Base-by-base conservation (phyloP, 208 protist species). In the Naegleria lovaniensis region DNA sequence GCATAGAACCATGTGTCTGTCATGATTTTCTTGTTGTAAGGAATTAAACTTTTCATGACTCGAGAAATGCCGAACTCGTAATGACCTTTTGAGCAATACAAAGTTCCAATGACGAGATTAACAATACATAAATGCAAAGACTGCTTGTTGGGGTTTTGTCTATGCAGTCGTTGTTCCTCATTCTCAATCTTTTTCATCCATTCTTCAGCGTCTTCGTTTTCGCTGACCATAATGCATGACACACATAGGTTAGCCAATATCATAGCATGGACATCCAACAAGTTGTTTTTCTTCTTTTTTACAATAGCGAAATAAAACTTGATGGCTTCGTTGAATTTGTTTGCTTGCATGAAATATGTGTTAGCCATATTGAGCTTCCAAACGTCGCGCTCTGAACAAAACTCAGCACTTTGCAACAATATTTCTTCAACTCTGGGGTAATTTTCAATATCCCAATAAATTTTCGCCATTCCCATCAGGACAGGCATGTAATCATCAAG, bases 11-110 rank as follows among this genome's bases (percentile, higher is more conserved):
- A 99, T 41, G 98, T 99, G 94, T 98, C 97, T 0, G 96, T 98
- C 96, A 98, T 97, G 85, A 98, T 97, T 93, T 98, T 99, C 86
- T 97, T 96, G 83, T 97, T 94, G 92, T 98, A 98, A 16, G 97
- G 97, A 91, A 99, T 97, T 40, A 99, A 95, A 22, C 96, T 97
- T 93, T 98, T 99, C 91, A 99, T 98, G 84, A 99, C 96, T 90
- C 98, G 96, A 13, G 95, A 97, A 91, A 99, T 98, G 91, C 98
- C 98, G 92, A 99, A 99, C 93, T 99, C 98, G 93, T 97, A 98
- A 92, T 98, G 97, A 55, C 97, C 97, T 94, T 99, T 99, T 29
- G 97, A 96, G 94, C 98, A 99, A 94, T 99, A 99, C n/a, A 99
- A 94, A 22, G 98, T 99, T 55, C 98, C 98, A 92, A 99, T 99